Evolutionary conservation across 2,329 filamentous ascomycete genomes (phyloP), one percentile per base, ranked within the genome.

Genomic region (Microsporum audouinii): DNA sequence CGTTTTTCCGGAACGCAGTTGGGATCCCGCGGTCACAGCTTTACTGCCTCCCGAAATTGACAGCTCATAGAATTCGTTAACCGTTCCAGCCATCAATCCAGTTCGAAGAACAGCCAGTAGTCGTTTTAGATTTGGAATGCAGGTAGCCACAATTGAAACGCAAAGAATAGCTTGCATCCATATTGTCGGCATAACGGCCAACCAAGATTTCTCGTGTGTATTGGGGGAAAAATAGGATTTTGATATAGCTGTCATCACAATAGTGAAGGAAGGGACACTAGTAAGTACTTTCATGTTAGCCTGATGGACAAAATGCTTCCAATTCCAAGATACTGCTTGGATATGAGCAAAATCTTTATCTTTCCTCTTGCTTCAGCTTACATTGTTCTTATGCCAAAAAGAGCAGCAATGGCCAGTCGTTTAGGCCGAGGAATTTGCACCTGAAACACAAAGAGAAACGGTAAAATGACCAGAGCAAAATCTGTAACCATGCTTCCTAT

Each of bases 131-230:
- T 62, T 62, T 5, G 68, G 68, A 33, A 70, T 66, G 56, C 68
- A 69, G 10, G 68, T 63, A 1, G 68, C 66, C 38, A 70, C 62
- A 62, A 70, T 66, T 17, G 66, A 66, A n/a, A 65, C 47, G 57
- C 63, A 63, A 27, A 69, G 43, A 14, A 64, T 61, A 38, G 64
- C 63, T 31, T 64, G 63, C 2, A 62, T 62, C 64, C 66, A 69
- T 33, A 68, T 64, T n/a, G 63, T 61, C 8, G 66, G 67, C 10
- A 62, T 62, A 41, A 69, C 60, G 1, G 64, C 63, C 10, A 64
- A 38, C 65, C 66, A 69, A 3, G 66, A 59, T 53, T 62, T 66
- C 55, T 68, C 67, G n/a, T 55, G 49, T 14, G 62, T 57, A 8
- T n/a, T 17, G 34, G 65, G 62, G 33, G 63, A 31, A 41, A 65